Evolutionary conservation across 768 basidiomycete species (phyloP).

Genomic region (Sarcodon sp.): DNA sequence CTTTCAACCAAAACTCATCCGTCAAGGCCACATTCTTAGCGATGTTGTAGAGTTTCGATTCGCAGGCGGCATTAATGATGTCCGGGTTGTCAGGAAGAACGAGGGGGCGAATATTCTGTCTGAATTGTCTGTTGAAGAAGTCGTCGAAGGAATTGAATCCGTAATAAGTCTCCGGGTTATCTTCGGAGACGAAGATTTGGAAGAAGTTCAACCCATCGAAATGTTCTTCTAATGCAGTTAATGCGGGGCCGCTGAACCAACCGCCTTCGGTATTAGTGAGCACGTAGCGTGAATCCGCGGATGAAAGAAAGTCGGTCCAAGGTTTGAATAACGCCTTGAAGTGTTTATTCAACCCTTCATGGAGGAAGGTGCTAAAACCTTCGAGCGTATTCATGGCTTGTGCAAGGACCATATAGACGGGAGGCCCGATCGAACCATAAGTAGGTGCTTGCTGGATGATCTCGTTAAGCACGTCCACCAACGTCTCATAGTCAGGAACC

Average conservation of each 20-base stretch:
- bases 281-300: slow-evolving; percentile 27
- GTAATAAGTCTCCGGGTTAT: slow-evolving; percentile 19
- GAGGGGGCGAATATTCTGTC: slow-evolving; percentile 27
- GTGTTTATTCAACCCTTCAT: slow-evolving; percentile 29
- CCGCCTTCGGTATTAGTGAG: slow-evolving; percentile 24
- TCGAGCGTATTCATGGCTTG: slow-evolving; percentile 28
- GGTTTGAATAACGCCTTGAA: slow-evolving; percentile 35
- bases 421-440: slow-evolving; percentile 30
- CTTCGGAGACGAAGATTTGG: slow-evolving; percentile 25
- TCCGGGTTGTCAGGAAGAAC: slow-evolving; percentile 10
- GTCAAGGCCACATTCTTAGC: slow-evolving; percentile 20
- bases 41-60: slow-evolving; percentile 33
- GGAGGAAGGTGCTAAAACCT: slow-evolving; percentile 20
- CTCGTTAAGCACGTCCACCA: slow-evolving; percentile 27
- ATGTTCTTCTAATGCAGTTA: slow-evolving; percentile 10
- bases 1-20: slow-evolving; percentile 47
- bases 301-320: slow-evolving; percentile 35
- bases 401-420: slow-evolving; percentile 33
- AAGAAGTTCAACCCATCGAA: slow-evolving; percentile 16
- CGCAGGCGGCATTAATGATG: slow-evolving; percentile 37
- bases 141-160: slow-evolving; percentile 41
- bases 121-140: slow-evolving; percentile 38
- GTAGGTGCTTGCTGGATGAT: slow-evolving; percentile 28
- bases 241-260: slow-evolving; percentile 31
- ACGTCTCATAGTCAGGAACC: slow-evolving; percentile 27